A percentile compares a stretch with the other conserved stretches of the same genome.
Conservation (phyloP, 2,329 filamentous ascomycete genomes). For the Fusarium pilosicola region DNA sequence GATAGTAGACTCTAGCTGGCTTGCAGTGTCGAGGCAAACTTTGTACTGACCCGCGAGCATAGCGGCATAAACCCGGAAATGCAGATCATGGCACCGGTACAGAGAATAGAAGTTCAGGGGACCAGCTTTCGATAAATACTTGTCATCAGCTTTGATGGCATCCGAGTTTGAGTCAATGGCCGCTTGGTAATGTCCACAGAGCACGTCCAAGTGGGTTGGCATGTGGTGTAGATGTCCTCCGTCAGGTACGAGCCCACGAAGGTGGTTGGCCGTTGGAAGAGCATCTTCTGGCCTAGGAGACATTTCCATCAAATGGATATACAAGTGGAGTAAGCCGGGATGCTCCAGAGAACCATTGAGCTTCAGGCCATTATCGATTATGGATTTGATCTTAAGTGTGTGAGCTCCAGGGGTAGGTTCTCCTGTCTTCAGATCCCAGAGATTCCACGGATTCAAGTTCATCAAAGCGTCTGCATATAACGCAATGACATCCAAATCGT, state of each 20-base stretch:
- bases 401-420: neutral
- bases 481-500: conserved; percentile 53
- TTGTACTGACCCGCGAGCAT: conserved; percentile 77
- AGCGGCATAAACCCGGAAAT: conserved; percentile 79
- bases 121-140: conserved; percentile 68
- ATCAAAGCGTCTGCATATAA: conserved; percentile 57
- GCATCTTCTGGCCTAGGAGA: conserved; percentile 72
- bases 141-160: conserved; percentile 75
- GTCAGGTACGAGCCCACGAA: conserved; percentile 74
- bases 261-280: conserved; percentile 66
- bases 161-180: conserved; percentile 74
- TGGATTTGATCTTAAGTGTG: neutral
- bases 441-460: conserved; percentile 51
- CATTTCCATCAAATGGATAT: conserved; percentile 85
- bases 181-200: conserved; percentile 75
- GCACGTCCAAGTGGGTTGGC: conserved; percentile 77
- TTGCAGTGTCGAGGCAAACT: conserved; percentile 69
- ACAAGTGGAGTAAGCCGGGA: conserved; percentile 77
- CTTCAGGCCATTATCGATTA: neutral
- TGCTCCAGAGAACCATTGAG: conserved; percentile 59
- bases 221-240: conserved; percentile 79
- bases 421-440: neutral
- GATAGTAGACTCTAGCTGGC: conserved; percentile 68
- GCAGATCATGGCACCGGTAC: conserved; percentile 79
- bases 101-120: conserved; percentile 79